Evolutionary conservation across 169 alveolate species (phyloP).

Genomic region (Neospora caninum): DNA sequence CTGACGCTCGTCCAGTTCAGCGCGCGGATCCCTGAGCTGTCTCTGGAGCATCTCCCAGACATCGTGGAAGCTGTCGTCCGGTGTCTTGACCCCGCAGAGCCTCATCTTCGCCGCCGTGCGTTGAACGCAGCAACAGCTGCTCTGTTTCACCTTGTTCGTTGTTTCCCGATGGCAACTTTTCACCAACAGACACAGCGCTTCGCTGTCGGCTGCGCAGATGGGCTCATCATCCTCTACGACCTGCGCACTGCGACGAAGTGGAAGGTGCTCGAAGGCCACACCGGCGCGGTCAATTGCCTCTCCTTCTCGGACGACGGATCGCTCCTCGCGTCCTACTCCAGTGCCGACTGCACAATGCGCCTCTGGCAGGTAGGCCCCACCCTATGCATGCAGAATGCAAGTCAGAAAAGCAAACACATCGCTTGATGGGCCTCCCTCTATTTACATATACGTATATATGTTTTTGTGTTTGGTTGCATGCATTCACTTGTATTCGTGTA

Average conservation of each 20-base stretch:
- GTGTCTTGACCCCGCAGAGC: slow-evolving; percentile 27
- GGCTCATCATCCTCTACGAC: slow-evolving; percentile 71
- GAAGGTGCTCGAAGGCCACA: slow-evolving; percentile 76
- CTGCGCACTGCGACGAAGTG: slow-evolving; percentile 77
- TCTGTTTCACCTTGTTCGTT: slow-evolving; percentile 70
- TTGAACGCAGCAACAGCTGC: slow-evolving; percentile 74
- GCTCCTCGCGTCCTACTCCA: slow-evolving; percentile 15
- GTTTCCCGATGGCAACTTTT: slow-evolving; percentile 74
- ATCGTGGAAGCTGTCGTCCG: slow-evolving; percentile 14
- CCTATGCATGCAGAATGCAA: neutral
- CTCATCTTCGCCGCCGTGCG: slow-evolving; percentile 64
- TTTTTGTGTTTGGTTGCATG: neutral
- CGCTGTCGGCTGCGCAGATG: slow-evolving; percentile 58
- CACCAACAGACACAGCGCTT: slow-evolving; percentile 73
- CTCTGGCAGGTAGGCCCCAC: slow-evolving; percentile 8
- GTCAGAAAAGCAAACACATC: neutral
- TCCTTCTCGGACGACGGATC: slow-evolving; percentile 26
- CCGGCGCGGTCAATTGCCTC: slow-evolving; percentile 25
- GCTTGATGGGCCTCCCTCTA: neutral
- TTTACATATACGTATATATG: neutral
- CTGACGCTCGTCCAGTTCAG: neutral
- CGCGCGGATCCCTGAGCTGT: neutral
- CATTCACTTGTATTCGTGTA: neutral
- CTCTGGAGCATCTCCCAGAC: slow-evolving; percentile 1
- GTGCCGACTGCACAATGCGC: neutral